phyloP scores from a whole-genome alignment of 345 rosid species.

The Chamaenerion angustifolium region DNA sequence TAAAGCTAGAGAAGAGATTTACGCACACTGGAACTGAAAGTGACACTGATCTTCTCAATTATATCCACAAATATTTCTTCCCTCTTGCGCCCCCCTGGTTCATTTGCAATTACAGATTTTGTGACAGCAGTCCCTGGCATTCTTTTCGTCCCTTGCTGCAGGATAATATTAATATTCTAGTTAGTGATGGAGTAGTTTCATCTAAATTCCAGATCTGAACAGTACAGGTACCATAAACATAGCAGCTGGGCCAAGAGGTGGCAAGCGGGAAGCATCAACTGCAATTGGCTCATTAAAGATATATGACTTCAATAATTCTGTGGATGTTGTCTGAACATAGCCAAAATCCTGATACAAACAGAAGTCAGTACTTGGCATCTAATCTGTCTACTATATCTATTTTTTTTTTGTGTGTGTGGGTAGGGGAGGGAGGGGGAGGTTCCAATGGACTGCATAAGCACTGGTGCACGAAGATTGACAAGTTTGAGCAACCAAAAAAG shows the following conservation, averaged over 20 bases:
- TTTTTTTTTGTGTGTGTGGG: too few relatives aligned
- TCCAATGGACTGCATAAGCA: too few relatives aligned
- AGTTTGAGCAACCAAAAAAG: too few relatives aligned
- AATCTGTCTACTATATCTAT: neutral
- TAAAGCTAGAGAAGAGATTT: neutral
- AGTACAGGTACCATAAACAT: slow-evolving; percentile 56
- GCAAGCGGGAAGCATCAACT: slow-evolving; percentile 65
- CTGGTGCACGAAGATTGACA: too few relatives aligned
- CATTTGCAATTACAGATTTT: slow-evolving; percentile 93
- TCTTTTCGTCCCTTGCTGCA: slow-evolving; percentile 91
- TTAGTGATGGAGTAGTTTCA: neutral
- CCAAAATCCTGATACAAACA: slow-evolving; percentile 75
- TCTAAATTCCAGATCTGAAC: neutral
- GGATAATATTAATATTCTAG: slow-evolving; percentile 1
- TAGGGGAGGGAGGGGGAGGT: too few relatives aligned
- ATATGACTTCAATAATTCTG: slow-evolving; percentile 84
- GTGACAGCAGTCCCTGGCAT: slow-evolving; percentile 99
- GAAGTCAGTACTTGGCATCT: neutral
- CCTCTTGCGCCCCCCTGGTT: slow-evolving; percentile 90
- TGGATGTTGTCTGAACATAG: slow-evolving; percentile 92
- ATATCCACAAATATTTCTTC: slow-evolving; percentile 98
- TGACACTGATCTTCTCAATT: slow-evolving; percentile 95
- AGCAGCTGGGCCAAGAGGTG: slow-evolving; percentile 84
- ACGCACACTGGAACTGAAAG: slow-evolving; percentile 97
- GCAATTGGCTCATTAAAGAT: slow-evolving; percentile 92